Percentiles rank a stretch among this genome's conserved stretches.
Conservation (phyloP, 371 early-diverging fungal species). For the Rhizopus arrhizus region DNA sequence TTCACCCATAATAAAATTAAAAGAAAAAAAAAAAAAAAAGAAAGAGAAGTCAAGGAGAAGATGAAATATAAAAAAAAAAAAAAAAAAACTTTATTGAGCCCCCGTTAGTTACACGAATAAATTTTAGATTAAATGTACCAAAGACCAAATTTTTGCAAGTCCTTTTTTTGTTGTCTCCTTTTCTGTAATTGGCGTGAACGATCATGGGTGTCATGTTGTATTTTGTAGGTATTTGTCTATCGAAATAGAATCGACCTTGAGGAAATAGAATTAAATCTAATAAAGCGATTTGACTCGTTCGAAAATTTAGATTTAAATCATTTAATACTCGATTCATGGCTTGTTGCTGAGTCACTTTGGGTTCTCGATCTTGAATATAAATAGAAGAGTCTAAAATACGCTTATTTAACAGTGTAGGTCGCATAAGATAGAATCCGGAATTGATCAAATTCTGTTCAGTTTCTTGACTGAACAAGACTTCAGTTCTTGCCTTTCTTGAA, state of each 20-base stretch:
- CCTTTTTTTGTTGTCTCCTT: constrained; percentile 59
- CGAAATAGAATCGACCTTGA: constrained; percentile 51
- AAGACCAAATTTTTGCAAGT: constrained; percentile 40
- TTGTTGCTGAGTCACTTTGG: constrained; percentile 51
- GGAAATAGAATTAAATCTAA: constrained; percentile 49
- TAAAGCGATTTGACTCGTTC: constrained; percentile 40
- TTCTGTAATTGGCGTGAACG: constrained; percentile 49
- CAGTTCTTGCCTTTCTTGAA: constrained; percentile 33
- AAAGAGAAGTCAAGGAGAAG: constrained; percentile 9
- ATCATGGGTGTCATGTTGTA: constrained; percentile 50
- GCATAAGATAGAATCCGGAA: constrained; percentile 55
- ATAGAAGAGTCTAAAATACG: constrained; percentile 47
- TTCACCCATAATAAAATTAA: constrained; percentile 33
- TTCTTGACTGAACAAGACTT: constrained; percentile 48
- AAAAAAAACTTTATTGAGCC: not conserved
- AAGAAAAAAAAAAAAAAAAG: not conserved
- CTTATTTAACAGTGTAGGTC: constrained; percentile 45
- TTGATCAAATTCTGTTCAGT: constrained; percentile 46
- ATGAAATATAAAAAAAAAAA: constrained; percentile 7
- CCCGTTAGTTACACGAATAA: not conserved
- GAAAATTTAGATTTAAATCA: constrained; percentile 45
- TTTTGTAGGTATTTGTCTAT: constrained; percentile 39
- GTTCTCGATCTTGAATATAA: constrained; percentile 46
- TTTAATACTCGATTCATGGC: constrained; percentile 52
- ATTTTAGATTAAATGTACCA: constrained; percentile 41